Evolutionary conservation across 2,329 filamentous ascomycete species (phyloP).

Genomic region (Colletotrichum endophyticum): DNA sequence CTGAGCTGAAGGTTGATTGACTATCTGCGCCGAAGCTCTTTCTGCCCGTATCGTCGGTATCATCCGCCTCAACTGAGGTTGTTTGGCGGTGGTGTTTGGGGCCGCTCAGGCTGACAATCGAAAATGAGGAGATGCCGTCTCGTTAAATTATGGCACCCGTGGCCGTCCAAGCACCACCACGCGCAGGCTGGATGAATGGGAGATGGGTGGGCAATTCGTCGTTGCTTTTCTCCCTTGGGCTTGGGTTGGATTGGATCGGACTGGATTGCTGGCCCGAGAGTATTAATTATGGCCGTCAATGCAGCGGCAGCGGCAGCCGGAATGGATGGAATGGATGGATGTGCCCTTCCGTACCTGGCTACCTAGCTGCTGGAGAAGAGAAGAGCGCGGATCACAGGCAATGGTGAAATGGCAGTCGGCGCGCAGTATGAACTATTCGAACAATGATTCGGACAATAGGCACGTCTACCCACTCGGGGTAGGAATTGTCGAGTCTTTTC

Average conservation of each 20-base stretch:
- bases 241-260: not conserved
- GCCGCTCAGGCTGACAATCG: not conserved
- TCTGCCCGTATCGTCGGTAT: not conserved
- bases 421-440: not conserved
- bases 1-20: not conserved
- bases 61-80: conserved; percentile 2
- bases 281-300: not conserved
- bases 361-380: not conserved
- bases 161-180: conserved; percentile 15
- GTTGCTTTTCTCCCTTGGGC: conserved; percentile 14
- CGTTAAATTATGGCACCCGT: not conserved
- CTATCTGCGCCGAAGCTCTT: not conserved
- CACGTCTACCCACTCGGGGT: not conserved
- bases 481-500: not conserved
- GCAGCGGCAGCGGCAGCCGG: not conserved
- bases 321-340: not conserved
- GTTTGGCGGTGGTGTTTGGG: not conserved
- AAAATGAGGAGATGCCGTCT: conserved; percentile 2
- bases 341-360: not conserved
- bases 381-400: not conserved
- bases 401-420: not conserved
- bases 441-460: not conserved
- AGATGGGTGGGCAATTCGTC: not conserved
- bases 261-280: not conserved
- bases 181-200: not conserved